These are phyloP conservation scores for Penicillium sp. DNA, from an alignment of 2,329 filamentous ascomycete species.

Conservation along the genomic window DNA sequence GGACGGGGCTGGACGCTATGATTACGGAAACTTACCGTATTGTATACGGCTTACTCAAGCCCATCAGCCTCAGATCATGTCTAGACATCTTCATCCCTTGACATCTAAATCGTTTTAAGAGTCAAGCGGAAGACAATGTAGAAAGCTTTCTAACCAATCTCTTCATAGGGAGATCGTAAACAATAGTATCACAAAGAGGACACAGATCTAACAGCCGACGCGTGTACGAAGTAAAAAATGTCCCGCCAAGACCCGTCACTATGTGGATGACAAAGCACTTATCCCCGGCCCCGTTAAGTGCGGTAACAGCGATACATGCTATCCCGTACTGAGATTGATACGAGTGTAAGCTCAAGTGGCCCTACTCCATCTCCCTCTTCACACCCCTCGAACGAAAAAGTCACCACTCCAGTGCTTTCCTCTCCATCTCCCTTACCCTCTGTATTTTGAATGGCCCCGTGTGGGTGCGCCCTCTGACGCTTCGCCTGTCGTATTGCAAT, in stretches of 20 bases:
- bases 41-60: background rate
- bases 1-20: slow-evolving; percentile 13
- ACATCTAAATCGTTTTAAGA: background rate
- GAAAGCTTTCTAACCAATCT: background rate
- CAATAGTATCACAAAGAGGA: background rate
- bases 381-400: slow-evolving; percentile 12
- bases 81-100: no score
- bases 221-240: slow-evolving; percentile 3
- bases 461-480: slow-evolving; percentile 20
- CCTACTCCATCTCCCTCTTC: slow-evolving; percentile 1
- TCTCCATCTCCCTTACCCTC: slow-evolving; percentile 5
- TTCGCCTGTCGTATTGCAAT: slow-evolving; percentile 5
- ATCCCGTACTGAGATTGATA: slow-evolving; percentile 3
- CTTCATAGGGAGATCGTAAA: background rate
- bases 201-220: slow-evolving; percentile 1
- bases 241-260: slow-evolving; percentile 1
- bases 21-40: slow-evolving; percentile 19
- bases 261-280: slow-evolving; percentile 6
- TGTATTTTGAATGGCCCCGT: slow-evolving; percentile 20
- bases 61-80: background rate
- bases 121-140: background rate
- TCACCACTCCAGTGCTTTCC: slow-evolving; percentile 1
- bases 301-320: slow-evolving; percentile 3
- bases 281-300: slow-evolving; percentile 1
- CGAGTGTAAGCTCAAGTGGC: slow-evolving; percentile 6